Conservation (phyloP, 257 asterid species). For the Jaltomata sinuosa region DNA sequence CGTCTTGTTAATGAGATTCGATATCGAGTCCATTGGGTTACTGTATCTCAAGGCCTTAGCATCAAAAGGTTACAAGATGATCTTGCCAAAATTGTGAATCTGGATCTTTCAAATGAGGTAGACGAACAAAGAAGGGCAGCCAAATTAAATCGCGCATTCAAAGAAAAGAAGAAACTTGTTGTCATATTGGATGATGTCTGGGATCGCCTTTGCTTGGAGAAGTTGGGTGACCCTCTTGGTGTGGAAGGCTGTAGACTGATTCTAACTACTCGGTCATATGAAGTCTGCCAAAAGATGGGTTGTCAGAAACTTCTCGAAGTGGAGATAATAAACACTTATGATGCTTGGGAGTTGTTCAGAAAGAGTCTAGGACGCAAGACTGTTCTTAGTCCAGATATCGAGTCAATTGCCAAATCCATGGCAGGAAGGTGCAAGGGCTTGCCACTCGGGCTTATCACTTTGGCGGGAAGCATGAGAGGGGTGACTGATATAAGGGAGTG, state of each 20-base stretch:
- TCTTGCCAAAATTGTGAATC: constrained; percentile 3
- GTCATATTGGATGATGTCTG: constrained; percentile 19
- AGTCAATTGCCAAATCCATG: too few relatives aligned
- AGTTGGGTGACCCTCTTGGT: constrained; percentile 13
- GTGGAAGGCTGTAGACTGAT: too few relatives aligned
- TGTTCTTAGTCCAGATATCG: too few relatives aligned
- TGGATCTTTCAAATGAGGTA: constrained; percentile 5
- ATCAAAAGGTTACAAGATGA: not conserved
- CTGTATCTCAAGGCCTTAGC: too few relatives aligned
- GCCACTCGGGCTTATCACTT: too few relatives aligned
- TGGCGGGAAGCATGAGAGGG: too few relatives aligned
- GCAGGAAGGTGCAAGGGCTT: too few relatives aligned
- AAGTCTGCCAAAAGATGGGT: constrained; percentile 11
- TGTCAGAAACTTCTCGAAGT: not conserved
- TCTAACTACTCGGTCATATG: constrained; percentile 14
- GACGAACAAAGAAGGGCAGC: constrained; percentile 12
- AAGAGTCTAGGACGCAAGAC: too few relatives aligned
- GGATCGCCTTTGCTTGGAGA: constrained; percentile 6
- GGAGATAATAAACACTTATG: not conserved
- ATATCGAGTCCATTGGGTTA: too few relatives aligned
- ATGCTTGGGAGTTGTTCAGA: not conserved
- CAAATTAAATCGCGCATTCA: not conserved
- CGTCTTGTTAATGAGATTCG: too few relatives aligned
- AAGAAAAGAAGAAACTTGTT: too few relatives aligned
- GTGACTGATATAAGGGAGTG: too few relatives aligned